These are phyloP conservation scores for Narthecium ossifragum DNA, from an alignment of 106 monocot genomes.

Conservation along the genomic window DNA sequence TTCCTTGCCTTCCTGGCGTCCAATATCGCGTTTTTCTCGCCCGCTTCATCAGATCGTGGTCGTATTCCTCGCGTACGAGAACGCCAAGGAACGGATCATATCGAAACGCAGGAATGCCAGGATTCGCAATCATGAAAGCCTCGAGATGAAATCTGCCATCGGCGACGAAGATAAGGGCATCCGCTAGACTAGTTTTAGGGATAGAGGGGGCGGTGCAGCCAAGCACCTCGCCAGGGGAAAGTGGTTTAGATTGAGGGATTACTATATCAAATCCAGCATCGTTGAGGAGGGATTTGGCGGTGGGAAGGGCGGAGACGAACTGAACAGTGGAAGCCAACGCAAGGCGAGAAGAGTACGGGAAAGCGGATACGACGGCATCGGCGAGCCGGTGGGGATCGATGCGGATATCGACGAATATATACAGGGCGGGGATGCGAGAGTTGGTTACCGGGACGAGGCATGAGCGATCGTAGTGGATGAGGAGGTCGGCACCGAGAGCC, in stretches of 20 bases:
- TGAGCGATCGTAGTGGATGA: conserved; percentile 94
- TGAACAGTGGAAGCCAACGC: conserved; percentile 85
- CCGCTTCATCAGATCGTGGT: conserved; percentile 77
- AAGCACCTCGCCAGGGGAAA: conserved; percentile 88
- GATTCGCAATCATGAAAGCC: conserved; percentile 99
- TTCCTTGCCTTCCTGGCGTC: conserved; percentile 48
- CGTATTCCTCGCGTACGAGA: conserved; percentile 78
- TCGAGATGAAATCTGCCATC: conserved; percentile 96
- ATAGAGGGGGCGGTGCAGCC: conserved; percentile 86
- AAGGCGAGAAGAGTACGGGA: conserved; percentile 21
- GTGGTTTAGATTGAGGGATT: conserved; percentile 82
- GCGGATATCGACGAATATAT: conserved; percentile 84
- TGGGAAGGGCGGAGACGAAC: conserved; percentile 72
- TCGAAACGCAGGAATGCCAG: conserved; percentile 61
- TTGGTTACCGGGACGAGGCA: conserved; percentile 86
- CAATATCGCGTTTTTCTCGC: conserved; percentile 64
- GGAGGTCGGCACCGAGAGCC: conserved; percentile 64
- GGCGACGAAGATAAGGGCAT: conserved; percentile 70
- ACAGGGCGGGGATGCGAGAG: conserved; percentile 61
- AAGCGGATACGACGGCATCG: conserved; percentile 30
- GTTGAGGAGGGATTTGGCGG: conserved; percentile 28
- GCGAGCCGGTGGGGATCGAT: conserved; percentile 49
- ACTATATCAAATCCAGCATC: conserved; percentile 39
- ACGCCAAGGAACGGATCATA: conserved; percentile 79
- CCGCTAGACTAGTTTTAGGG: conserved; percentile 28